These are phyloP conservation scores for Glaciozyma antarctica DNA, from an alignment of 768 basidiomycete species.

Conservation along the genomic window DNA sequence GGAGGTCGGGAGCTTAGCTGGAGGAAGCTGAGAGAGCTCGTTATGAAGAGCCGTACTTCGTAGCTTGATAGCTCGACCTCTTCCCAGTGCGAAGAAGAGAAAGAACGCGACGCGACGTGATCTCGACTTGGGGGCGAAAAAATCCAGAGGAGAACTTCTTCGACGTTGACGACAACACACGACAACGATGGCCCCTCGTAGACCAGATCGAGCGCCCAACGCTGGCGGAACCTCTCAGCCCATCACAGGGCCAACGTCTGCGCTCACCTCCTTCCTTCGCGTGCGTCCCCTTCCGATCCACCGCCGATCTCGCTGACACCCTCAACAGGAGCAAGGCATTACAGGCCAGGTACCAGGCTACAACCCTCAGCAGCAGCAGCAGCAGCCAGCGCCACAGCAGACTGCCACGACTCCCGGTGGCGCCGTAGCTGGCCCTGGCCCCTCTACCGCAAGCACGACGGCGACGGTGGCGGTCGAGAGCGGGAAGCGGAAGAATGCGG, in stretches of 20 bases:
- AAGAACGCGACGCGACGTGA: too few species aligned
- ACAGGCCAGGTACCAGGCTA: constrained; percentile 38
- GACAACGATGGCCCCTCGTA: too few species aligned
- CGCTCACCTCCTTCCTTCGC: constrained; percentile 68
- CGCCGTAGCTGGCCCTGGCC: constrained; percentile 5
- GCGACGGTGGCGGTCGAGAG: constrained; percentile 45
- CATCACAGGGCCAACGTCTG: constrained; percentile 62
- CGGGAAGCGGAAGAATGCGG: constrained; percentile 45
- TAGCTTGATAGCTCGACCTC: too few species aligned
- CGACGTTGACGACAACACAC: too few species aligned
- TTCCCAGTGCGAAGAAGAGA: too few species aligned
- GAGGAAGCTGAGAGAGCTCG: too few species aligned
- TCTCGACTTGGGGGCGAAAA: too few species aligned
- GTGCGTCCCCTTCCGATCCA: constrained; percentile 40
- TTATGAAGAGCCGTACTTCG: too few species aligned
- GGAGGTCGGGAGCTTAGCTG: too few species aligned
- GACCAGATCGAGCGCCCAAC: too few species aligned
- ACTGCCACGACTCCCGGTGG: not conserved
- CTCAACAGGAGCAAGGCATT: constrained; percentile 49
- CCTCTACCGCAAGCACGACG: constrained; percentile 4
- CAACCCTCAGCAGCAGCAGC: constrained; percentile 5
- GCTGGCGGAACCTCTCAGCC: not conserved
- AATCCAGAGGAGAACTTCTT: too few species aligned
- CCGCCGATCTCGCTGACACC: not conserved
- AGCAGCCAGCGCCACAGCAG: not conserved